Base-by-base conservation (phyloP, 2,329 filamentous ascomycete species). In the Paecilomyces fulvus region DNA sequence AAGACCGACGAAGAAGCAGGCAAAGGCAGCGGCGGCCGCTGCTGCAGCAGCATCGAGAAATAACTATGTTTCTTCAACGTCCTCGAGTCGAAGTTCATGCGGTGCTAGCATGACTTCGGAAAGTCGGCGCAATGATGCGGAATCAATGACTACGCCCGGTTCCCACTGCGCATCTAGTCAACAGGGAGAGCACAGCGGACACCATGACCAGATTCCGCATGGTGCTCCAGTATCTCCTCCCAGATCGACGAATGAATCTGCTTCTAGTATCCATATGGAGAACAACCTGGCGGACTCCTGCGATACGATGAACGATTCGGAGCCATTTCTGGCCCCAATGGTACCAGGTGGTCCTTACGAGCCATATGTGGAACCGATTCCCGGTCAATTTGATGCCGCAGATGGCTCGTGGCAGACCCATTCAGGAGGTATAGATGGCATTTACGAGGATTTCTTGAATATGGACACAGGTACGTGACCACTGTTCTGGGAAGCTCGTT, bases 381-480 rank as follows among this genome's bases (percentile, higher is more conserved):
- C 68, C 0, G 68, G 68, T 1, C 68, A 70, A 30, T 70, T 70
- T 48, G 68, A 70, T 54, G 68, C 68, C 1, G 67, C 68, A 0
- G 68, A 70, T 59, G 68, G 68, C 1, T 67, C 68, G 0, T 70
- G 62, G 58, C 60, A 61, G 21, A 53, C 25, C 31, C 46, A 57
- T 12, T 50, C 50, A 20, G 25, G 59, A 12, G 64, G 60, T 10
- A 31, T 64, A n/a, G 61, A 61, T 48, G 60, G 56, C 0, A 59
- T 64, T 14, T 80, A 79, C 61, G 79, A 82, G 53, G 79, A 84
- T 53, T 76, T 80, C 31, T 84, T 85, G 62, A 79, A 80, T 56
- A 77, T 82, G 49, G 83, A 85, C 63, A 85, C 83, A 53, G 73
- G 73, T 74, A 68, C 57, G 63, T 43, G 30, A 33, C 11, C 48